Evolutionary conservation across 495 filamentous ascomycete genomes (phyloP), one percentile per base, ranked within the genome.

Genomic region (Astrothelium macrocarpum): DNA sequence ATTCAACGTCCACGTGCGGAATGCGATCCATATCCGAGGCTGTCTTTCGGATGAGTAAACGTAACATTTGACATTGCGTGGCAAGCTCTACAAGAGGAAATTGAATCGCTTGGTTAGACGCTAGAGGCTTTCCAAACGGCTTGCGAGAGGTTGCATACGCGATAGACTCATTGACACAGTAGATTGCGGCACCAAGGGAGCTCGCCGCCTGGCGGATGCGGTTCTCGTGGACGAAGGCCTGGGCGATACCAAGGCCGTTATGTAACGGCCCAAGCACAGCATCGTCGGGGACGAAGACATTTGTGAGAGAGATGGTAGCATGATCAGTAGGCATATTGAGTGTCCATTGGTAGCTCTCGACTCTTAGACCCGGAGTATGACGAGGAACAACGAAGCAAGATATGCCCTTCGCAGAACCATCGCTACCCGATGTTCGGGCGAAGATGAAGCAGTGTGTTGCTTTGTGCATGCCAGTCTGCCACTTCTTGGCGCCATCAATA

Each of bases 281-380:
- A n/a, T 74, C 72, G 9, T 66, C 66, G 1, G 82, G 78, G 11
- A 84, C 80, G 63, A 73, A 79, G 28, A 82, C 83, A 61, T 77
- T 63, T 2, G 71, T 73, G 23, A 85, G 68, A 14, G 76, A 75
- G 32, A 85, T 74, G 36, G 79, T 82, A 20, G 82, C 80, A 67
- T 85, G 82, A 65, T 86, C 80, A 23, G 82, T 84, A 1, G 83
- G 82, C 82, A 85, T 85, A 63, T 85, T 85, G 60, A 84, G 76
- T 20, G 82, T 85, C 73, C 81, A 85, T 65, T 86, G 78, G 66
- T 82, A 85, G 39, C 76, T 80, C 49, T 76, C 75, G 12, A 84
- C 74, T 23, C 70, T 72, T 11, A 84, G 65, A 1, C 81, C 82
- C 1, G 69, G 68, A 0, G 79, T 76, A 0, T 77, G 65, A 26